Base-by-base conservation (phyloP, 495 filamentous ascomycete genomes). In the Melanomma pulvis-pyrius region DNA sequence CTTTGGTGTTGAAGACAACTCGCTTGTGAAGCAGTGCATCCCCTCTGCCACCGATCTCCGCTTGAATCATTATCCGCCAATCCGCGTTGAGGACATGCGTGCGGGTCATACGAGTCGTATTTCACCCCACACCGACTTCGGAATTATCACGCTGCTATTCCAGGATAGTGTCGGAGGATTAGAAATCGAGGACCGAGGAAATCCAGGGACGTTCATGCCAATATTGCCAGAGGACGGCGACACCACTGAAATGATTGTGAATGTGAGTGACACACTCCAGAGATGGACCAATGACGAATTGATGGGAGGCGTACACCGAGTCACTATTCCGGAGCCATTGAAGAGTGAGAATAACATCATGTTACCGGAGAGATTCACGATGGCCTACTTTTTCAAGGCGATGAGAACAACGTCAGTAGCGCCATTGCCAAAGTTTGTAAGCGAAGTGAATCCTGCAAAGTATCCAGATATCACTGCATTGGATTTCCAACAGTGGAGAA, bases 81-180 rank as follows among this genome's bases (percentile, higher is more conserved):
- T 57, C 53, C 5, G 36, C 7, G 21, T 11, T 6, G 15, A 19
- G n/a, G 15, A 57, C 6, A 21, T 57, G 5, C 17, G n/a, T 17
- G 29, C 24, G 13, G 19, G 19, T 5, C 7, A 7, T 4, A 19
- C 52, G 22, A 90, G n/a, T 5, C 34, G 67, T 0, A 70, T 70
- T 6, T 48, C 49, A 19, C 61, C 78, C 17, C 81, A 84, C 61
- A 77, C 76, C 0, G 82, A 84, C 49, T 78, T 82, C 28, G 80
- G 79, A 0, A 78, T 77, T 0, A 72, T 83, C 63, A 84, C 82
- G 0, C 72, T 84, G 60, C 73, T 84, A 0, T 81, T 83, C 68
- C 81, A 84, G 54, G 81, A 84, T 56, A 63, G 53, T 0, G 72
- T 75, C 0, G 78, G 82, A 6, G 82, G 82, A 0, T 59, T 84